Evolutionary conservation across 352 stramenopile species (phyloP).

Genomic region (Phytophthora sp.): DNA sequence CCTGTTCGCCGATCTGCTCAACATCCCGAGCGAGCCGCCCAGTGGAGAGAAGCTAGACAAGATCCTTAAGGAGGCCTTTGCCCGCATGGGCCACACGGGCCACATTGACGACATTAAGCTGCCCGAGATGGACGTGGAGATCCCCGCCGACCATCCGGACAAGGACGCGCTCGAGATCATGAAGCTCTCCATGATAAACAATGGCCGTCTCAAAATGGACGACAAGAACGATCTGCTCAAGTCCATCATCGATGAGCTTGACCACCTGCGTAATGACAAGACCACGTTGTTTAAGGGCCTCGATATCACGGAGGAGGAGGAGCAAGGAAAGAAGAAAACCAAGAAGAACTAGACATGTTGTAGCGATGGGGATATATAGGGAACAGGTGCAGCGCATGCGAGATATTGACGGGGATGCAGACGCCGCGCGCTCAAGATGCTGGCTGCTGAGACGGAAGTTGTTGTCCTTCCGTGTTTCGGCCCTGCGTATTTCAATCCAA

Average conservation of each 20-base stretch:
- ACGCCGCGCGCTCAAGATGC: not conserved
- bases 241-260: conserved; percentile 81
- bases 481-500: conserved; percentile 26
- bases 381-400: conserved; percentile 12
- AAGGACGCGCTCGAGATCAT: conserved; percentile 87
- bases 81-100: conserved; percentile 74
- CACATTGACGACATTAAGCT: conserved; percentile 74
- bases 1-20: conserved; percentile 83
- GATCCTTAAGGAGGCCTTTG: conserved; percentile 75
- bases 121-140: conserved; percentile 72
- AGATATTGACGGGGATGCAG: conserved; percentile 13
- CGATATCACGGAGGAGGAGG: conserved; percentile 42
- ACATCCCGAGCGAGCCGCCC: conserved; percentile 64
- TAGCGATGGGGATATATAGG: conserved; percentile 25
- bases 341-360: conserved; percentile 30
- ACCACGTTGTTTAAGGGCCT: conserved; percentile 85
- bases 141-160: conserved; percentile 74
- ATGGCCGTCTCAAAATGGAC: conserved; percentile 87
- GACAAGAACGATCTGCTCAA: conserved; percentile 90
- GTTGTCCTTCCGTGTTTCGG: not conserved
- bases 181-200: conserved; percentile 90
- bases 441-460: not conserved
- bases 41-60: conserved; percentile 70
- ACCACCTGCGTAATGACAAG: conserved; percentile 86
- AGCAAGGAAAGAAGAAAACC: conserved; percentile 11